Base-by-base conservation (phyloP, 129 eudicot species). In the Flaveria trinervia region DNA sequence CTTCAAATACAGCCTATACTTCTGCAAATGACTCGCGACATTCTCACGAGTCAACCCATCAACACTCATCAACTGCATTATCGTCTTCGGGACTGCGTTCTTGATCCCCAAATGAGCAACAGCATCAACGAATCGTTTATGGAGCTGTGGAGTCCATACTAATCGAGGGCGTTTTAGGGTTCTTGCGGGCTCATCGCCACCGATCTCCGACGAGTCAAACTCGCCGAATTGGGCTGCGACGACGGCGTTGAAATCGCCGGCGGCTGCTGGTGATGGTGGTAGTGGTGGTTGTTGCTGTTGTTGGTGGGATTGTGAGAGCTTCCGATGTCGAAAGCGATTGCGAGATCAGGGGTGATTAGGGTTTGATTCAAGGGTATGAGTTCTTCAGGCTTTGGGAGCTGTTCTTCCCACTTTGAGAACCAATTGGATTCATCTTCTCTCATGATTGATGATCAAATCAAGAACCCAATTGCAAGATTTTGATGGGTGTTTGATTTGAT, bases 61-160 rank as follows among this genome's bases (percentile, higher is more conserved):
- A 2, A 93, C 97, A 78, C 91, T 90, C 98, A 93, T 93, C 30
- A 93, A 83, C 88, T 89, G 96, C 98, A 93, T 93, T 85, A 93
- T 93, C 2, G 98, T 93, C 82, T 93, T 93, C 18, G 98, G 98
- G 25, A 93, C 98, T 9, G 98, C 98, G 78, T 93, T 90, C 60
- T 90, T 90, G 75, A 93, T 90, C 70, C 98, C 98, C 67, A 93
- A 57, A 65, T 93, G 97, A 68, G 93, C 98, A 56, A 93, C 98
- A 0, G 98, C 98, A 56, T 93, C 98, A 50, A 93, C 98, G 71
- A 93, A 93, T 48, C 98, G 77, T 74, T 88, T 93, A 80, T 93
- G 98, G 17, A 93, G 93, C 84, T 93, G 98, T 4, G 98, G 98
- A 6, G 99, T 95, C 99, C 99, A 95, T 17, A 95, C 99, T 0